Conservation (phyloP, 306 rosid species). For the Pyrus communis region DNA sequence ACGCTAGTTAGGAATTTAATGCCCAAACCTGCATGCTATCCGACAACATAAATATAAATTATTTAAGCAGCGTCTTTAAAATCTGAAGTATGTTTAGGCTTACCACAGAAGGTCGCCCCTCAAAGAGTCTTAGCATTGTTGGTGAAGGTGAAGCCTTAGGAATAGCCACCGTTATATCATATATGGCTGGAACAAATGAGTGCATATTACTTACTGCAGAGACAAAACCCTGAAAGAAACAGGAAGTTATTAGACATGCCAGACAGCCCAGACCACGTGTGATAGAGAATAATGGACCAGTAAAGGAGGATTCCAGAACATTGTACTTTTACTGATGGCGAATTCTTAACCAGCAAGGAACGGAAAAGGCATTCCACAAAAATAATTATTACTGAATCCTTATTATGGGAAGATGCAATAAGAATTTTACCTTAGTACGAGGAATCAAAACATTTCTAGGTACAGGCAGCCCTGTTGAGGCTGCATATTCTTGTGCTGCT, state of each 20-base stretch:
- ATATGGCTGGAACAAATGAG: conserved; percentile 79
- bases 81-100: conserved; percentile 23
- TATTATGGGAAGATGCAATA: not conserved
- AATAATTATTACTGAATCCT: not conserved
- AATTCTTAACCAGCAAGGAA: not conserved
- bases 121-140: conserved; percentile 82
- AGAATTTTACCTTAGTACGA: conserved; percentile 70
- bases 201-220: conserved; percentile 72
- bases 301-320: not conserved
- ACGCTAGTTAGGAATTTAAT: not conserved
- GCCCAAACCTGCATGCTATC: not conserved
- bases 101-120: conserved; percentile 86
- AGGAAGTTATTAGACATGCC: not conserved
- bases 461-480: conserved; percentile 55
- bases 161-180: conserved; percentile 72
- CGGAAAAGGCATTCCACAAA: not conserved
- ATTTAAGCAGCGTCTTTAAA: not conserved
- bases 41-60: not conserved
- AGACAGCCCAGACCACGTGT: not conserved
- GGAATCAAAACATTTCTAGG: conserved; percentile 94
- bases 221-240: conserved; percentile 75
- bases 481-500: conserved; percentile 90
- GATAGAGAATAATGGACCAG: not conserved
- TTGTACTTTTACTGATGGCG: not conserved
- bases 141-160: conserved; percentile 85